Evolutionary conservation across 2,329 filamentous ascomycete genomes (phyloP).

Genomic region (Lojkania enalia): DNA sequence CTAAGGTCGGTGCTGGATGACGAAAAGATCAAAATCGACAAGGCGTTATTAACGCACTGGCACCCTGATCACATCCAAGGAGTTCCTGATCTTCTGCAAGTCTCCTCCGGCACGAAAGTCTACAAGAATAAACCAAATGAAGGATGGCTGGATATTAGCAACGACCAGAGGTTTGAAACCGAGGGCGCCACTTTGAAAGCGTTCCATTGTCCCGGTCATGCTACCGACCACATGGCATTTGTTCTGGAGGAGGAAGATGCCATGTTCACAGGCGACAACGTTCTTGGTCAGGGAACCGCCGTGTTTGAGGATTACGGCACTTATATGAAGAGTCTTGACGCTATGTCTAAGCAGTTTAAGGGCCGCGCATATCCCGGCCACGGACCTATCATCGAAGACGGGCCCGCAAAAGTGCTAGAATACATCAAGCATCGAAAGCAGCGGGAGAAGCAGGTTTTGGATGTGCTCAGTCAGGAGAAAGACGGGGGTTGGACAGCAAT

Average conservation of each 20-base stretch:
- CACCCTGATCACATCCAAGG: conserved; percentile 85
- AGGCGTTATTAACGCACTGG: conserved; percentile 85
- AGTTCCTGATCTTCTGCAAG: conserved; percentile 66
- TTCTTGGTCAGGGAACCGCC: conserved; percentile 82
- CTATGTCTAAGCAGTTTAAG: conserved; percentile 67
- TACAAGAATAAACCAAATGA: conserved; percentile 65
- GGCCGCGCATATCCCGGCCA: conserved; percentile 86
- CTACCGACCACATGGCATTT: conserved; percentile 79
- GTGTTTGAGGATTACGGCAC: conserved; percentile 76
- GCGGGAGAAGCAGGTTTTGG: conserved; percentile 62
- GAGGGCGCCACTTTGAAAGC: conserved; percentile 70
- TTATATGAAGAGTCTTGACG: conserved; percentile 70
- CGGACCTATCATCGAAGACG: conserved; percentile 75
- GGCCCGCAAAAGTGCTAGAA: conserved; percentile 71
- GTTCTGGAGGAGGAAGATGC: conserved; percentile 75
- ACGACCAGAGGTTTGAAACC: conserved; percentile 59
- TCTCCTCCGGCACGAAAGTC: conserved; percentile 66
- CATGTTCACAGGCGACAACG: conserved; percentile 88
- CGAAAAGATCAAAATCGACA: conserved; percentile 70
- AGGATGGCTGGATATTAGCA: conserved; percentile 57
- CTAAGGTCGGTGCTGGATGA: conserved; percentile 66
- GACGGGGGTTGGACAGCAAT: conserved; percentile 65
- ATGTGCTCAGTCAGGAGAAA: conserved; percentile 38
- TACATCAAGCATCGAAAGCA: conserved; percentile 82
- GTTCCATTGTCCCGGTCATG: conserved; percentile 73